A percentile compares a stretch with the other conserved stretches of the same genome.
These are phyloP conservation scores for Mycena metata DNA, from an alignment of 768 basidiomycete genomes.

Conservation along the genomic window DNA sequence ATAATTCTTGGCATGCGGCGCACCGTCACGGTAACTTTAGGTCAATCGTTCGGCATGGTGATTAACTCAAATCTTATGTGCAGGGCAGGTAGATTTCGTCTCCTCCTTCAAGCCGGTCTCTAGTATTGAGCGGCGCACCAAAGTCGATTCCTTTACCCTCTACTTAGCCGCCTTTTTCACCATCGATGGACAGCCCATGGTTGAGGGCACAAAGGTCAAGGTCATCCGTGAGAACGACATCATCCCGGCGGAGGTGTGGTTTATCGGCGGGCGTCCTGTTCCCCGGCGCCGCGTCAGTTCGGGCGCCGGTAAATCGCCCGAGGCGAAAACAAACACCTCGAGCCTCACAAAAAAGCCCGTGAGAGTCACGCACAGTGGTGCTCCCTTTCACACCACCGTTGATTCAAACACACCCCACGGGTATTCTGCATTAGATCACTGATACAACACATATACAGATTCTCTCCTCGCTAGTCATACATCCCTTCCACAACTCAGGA, in stretches of 20 bases:
- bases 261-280: conserved; percentile 75
- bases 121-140: conserved; percentile 69
- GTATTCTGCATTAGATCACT: not conserved
- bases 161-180: conserved; percentile 98
- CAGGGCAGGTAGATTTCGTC: conserved; percentile 88
- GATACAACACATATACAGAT: not conserved
- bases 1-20: no score
- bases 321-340: conserved; percentile 62
- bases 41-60: no score
- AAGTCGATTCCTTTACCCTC: conserved; percentile 84
- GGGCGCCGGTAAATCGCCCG: conserved; percentile 60
- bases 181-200: conserved; percentile 62
- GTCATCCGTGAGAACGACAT: conserved; percentile 70
- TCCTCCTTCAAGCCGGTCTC: conserved; percentile 82
- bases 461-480: not conserved
- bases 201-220: conserved; percentile 66
- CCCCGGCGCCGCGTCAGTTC: conserved; percentile 71
- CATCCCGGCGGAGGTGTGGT: conserved; percentile 85
- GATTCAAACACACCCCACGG: not conserved
- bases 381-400: not conserved
- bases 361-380: no score
- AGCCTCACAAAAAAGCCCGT: conserved; percentile 87
- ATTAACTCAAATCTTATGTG: conserved; percentile 2
- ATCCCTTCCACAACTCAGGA: not conserved
- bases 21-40: no score